These are phyloP conservation scores for Mucor mucedo DNA, from an alignment of 371 early-diverging fungal species.

Conservation along the genomic window DNA sequence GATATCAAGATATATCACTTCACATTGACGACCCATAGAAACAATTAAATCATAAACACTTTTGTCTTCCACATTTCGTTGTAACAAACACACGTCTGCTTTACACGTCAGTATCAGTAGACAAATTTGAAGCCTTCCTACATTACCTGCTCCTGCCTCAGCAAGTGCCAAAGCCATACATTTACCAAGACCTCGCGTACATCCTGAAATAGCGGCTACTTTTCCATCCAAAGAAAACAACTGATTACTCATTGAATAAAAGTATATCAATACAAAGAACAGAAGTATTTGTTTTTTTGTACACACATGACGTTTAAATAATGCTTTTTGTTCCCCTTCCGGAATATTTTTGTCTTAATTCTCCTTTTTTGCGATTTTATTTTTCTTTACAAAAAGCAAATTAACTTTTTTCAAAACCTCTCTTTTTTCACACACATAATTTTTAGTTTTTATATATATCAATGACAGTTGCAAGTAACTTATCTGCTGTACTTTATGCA, in stretches of 20 bases:
- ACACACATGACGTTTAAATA: background rate
- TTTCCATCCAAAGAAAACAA: slow-evolving; percentile 39
- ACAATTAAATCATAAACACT: slow-evolving; percentile 28
- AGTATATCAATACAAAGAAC: background rate
- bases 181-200: slow-evolving; percentile 39
- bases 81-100: slow-evolving; percentile 35
- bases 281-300: background rate
- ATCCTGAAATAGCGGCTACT: slow-evolving; percentile 35
- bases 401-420: no score
- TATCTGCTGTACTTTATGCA: slow-evolving; percentile 1
- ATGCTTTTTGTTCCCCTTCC: no score
- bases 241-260: background rate
- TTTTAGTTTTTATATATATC: no score
- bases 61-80: slow-evolving; percentile 29
- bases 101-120: no score
- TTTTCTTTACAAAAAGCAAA: no score
- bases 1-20: slow-evolving; percentile 32
- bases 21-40: slow-evolving; percentile 32
- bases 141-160: slow-evolving; percentile 41
- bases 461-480: background rate
- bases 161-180: slow-evolving; percentile 40
- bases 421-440: no score
- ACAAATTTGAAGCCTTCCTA: background rate
- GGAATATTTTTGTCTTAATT: no score
- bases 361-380: no score